Evolutionary conservation across 257 asterid genomes (phyloP).

Genomic region (Fraxinus americana): DNA sequence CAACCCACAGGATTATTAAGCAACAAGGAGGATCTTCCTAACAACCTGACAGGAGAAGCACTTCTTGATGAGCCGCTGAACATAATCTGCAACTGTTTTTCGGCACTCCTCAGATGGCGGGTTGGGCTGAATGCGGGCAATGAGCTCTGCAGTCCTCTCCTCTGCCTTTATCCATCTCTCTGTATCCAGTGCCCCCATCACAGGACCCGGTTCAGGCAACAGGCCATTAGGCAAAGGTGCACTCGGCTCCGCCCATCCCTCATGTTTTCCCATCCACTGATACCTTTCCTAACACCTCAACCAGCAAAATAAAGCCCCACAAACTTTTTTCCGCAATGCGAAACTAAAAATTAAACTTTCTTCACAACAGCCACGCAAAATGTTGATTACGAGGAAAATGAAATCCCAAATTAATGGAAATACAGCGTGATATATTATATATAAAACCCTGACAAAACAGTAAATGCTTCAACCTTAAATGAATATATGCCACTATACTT

Average conservation of each 20-base stretch:
- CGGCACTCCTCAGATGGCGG: slow-evolving; percentile 35
- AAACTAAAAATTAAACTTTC: background rate
- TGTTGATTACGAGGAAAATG: background rate
- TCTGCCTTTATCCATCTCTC: slow-evolving; percentile 55
- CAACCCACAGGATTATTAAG: background rate
- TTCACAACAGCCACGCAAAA: slow-evolving; percentile 1
- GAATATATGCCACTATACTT: background rate
- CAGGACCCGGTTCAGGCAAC: slow-evolving; percentile 40
- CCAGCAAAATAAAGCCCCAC: slow-evolving; percentile 6
- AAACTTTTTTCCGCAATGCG: background rate
- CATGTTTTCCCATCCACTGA: slow-evolving; percentile 49
- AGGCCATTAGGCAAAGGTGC: slow-evolving; percentile 51
- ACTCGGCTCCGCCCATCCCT: slow-evolving; percentile 48
- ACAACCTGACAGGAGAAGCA: slow-evolving; percentile 45
- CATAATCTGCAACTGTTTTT: slow-evolving; percentile 39
- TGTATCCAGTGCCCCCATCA: slow-evolving; percentile 35
- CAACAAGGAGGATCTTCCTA: background rate
- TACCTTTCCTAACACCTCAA: slow-evolving; percentile 2
- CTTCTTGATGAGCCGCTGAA: slow-evolving; percentile 34
- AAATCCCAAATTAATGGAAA: slow-evolving; percentile 1
- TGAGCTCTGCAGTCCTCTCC: slow-evolving; percentile 55
- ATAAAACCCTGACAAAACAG: background rate
- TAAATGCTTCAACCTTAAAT: background rate
- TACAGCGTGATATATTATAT: background rate
- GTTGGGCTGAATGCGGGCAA: slow-evolving; percentile 36